Evolutionary conservation across 352 stramenopile genomes (phyloP).

Genomic region (Pythium sp.): DNA sequence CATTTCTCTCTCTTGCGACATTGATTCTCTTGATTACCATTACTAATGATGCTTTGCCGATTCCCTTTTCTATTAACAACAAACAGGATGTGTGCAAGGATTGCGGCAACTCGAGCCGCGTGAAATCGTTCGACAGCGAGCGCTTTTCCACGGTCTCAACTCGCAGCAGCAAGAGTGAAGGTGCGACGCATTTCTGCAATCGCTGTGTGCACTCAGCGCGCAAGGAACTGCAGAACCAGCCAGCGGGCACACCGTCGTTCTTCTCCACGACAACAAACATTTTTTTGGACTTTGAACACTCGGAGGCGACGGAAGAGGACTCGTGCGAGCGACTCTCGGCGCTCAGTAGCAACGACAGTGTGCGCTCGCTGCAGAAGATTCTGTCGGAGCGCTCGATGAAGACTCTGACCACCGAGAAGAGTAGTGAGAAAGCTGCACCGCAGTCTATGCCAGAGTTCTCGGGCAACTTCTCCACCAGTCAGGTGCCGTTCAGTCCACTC

Average conservation of each 20-base stretch:
- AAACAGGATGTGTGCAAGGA: slow-evolving; percentile 68
- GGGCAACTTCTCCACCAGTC: slow-evolving; percentile 39
- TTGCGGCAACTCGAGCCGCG: slow-evolving; percentile 53
- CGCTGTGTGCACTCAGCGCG: slow-evolving; percentile 47
- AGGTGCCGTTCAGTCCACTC: slow-evolving; percentile 58
- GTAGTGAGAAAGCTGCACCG: slow-evolving; percentile 13
- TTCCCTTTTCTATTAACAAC: background rate
- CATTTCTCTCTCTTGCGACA: background rate
- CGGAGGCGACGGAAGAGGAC: slow-evolving; percentile 26
- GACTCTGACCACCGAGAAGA: slow-evolving; percentile 11
- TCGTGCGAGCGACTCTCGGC: slow-evolving; percentile 43
- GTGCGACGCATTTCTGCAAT: slow-evolving; percentile 50
- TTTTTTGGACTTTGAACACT: slow-evolving; percentile 27
- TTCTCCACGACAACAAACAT: slow-evolving; percentile 34
- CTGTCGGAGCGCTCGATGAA: slow-evolving; percentile 19
- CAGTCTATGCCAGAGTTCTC: slow-evolving; percentile 27
- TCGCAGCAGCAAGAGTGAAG: slow-evolving; percentile 29
- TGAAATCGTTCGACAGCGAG: slow-evolving; percentile 44
- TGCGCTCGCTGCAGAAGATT: slow-evolving; percentile 27
- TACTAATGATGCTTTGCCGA: background rate
- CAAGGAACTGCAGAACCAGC: slow-evolving; percentile 37
- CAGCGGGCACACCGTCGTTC: slow-evolving; percentile 20
- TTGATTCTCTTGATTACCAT: background rate
- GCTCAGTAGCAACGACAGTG: slow-evolving; percentile 44
- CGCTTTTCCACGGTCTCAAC: slow-evolving; percentile 28